Evolutionary conservation across 2,329 filamentous ascomycete species (phyloP).

Genomic region (Fusarium miscanthi): DNA sequence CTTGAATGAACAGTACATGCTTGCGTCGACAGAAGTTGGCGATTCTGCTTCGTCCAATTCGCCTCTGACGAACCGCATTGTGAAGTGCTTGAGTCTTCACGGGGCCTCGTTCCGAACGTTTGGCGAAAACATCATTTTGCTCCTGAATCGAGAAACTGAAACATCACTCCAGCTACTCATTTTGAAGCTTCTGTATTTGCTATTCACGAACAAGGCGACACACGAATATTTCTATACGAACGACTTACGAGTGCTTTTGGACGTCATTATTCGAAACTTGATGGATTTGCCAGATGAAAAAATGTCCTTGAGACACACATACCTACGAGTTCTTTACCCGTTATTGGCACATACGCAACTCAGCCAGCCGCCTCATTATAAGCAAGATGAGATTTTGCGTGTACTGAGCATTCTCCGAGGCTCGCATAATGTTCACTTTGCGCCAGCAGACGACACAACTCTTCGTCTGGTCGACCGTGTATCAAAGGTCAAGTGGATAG

Average conservation of each 20-base stretch:
- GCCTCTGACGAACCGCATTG: slow-evolving; percentile 87
- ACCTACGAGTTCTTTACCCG: slow-evolving; percentile 91
- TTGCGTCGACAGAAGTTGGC: slow-evolving; percentile 69
- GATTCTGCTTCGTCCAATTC: slow-evolving; percentile 53
- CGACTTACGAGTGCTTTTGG: slow-evolving; percentile 90
- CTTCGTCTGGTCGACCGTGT: slow-evolving; percentile 81
- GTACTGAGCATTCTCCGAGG: slow-evolving; percentile 77
- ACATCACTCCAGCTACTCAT: slow-evolving; percentile 96
- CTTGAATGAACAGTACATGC: slow-evolving; percentile 98
- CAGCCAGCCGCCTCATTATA: slow-evolving; percentile 88
- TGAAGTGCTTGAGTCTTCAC: slow-evolving; percentile 87
- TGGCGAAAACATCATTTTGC: slow-evolving; percentile 94
- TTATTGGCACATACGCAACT: slow-evolving; percentile 93
- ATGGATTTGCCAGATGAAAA: slow-evolving; percentile 91
- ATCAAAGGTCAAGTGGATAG: slow-evolving; percentile 76
- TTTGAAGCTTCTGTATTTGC: slow-evolving; percentile 91
- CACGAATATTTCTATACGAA: slow-evolving; percentile 99
- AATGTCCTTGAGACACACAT: slow-evolving; percentile 84
- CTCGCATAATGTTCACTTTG: slow-evolving; percentile 77
- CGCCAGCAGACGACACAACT: slow-evolving; percentile 83
- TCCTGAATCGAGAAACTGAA: slow-evolving; percentile 94
- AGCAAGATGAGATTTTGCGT: slow-evolving; percentile 83
- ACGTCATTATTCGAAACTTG: slow-evolving; percentile 97
- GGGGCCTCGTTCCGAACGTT: slow-evolving; percentile 90
- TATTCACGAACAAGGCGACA: slow-evolving; percentile 91